phyloP scores from a whole-genome alignment of 495 filamentous ascomycete genomes.

The Neurospora discreta region DNA sequence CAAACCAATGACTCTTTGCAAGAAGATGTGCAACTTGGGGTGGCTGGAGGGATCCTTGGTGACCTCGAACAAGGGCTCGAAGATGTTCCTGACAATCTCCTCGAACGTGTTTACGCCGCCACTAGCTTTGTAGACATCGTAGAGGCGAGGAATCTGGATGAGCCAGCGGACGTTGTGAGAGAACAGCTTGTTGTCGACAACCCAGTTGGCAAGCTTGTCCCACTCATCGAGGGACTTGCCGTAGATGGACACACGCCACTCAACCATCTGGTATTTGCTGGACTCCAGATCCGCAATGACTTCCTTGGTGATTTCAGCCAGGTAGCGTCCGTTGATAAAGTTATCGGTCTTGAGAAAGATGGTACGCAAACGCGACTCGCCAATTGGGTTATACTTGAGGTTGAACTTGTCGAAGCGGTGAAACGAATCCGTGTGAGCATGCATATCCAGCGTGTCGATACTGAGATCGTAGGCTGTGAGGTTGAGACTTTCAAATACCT shows the following conservation, averaged over 20 bases:
- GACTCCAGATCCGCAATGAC: constrained; percentile 96
- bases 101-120: constrained; percentile 81
- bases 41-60: constrained; percentile 79
- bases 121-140: constrained; percentile 87
- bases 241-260: constrained; percentile 97
- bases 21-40: constrained; percentile 86
- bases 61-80: constrained; percentile 89
- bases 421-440: constrained; percentile 96
- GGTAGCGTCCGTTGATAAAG: constrained; percentile 87
- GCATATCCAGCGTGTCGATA: constrained; percentile 98
- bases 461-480: constrained; percentile 94
- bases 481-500: constrained; percentile 96
- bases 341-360: constrained; percentile 99
- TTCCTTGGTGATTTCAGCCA: constrained; percentile 95
- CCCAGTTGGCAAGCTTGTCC: constrained; percentile 97
- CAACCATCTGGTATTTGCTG: constrained; percentile 99
- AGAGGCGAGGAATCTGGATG: constrained; percentile 87
- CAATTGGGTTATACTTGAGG: constrained; percentile 95
- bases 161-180: constrained; percentile 97
- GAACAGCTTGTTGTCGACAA: constrained; percentile 97
- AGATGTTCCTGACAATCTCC: constrained; percentile 82
- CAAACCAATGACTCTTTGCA: constrained; percentile 91
- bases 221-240: constrained; percentile 86
- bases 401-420: constrained; percentile 99
- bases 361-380: constrained; percentile 85